Evolutionary conservation across 75 land plant genomes (phyloP), one percentile per base, ranked within the genome.

Genomic region (Adiantum capillusveneris): DNA sequence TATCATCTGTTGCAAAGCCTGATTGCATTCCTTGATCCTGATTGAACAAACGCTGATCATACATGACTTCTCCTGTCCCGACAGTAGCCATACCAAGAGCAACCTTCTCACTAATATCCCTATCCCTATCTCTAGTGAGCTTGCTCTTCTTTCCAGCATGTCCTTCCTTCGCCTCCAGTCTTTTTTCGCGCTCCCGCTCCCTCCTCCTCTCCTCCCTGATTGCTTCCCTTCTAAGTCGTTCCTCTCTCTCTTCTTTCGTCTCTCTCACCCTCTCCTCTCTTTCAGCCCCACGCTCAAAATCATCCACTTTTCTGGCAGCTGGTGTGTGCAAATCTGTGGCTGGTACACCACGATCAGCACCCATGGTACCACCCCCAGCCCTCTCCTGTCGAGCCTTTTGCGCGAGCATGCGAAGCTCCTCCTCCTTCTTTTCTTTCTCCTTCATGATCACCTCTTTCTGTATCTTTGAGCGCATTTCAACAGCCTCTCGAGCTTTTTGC

Each of bases 1-100:
- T 78, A 64, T 94, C 98, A 65, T 94, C 98, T 13, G 85, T 59
- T 1, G 73, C 95, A 77, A 88, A 94, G 0, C 96, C 98, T 22
- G 96, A 94, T 26, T 77, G 90, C 96, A 88, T 94, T 30, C 98
- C 98, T 60, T 85, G 83, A 56, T 92, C 96, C 66, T 89, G 96
- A 77, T 94, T 94, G 46, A 94, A 94, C 31, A 94, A 71, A 59
- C 96, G 81, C 68, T 83, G 87, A 44, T 89, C 96, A 64, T 89
- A 94, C 72, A 75, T 81, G 53, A 88, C 86, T 43, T 94, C 90
- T 9, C 86, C 95, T 21, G 45, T 59, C 25, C 64, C 64, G 13
- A 77, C 81, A 51, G 79, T 82, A n/a, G 92, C 93, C 98, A 89
- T 88, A 12, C 98, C 98, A 53, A 94, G 85, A 26, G 96, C 96